These are phyloP conservation scores for Coniferiporia sulphurascens DNA, from an alignment of 1,284 basidiomycete genomes.

Conservation along the genomic window DNA sequence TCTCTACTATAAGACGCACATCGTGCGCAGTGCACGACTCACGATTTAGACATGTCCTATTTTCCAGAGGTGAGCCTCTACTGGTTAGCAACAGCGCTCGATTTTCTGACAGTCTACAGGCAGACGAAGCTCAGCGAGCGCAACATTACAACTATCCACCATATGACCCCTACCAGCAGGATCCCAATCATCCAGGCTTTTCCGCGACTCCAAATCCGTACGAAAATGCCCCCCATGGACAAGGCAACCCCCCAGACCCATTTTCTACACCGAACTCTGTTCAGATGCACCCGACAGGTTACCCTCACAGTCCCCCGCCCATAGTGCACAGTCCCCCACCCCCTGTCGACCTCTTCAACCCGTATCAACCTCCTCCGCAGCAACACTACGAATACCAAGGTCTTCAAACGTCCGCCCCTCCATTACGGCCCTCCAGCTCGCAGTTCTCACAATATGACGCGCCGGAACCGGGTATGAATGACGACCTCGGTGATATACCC, in stretches of 20 bases:
- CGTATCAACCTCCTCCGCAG: slow-evolving; percentile 15
- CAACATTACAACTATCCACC: slow-evolving; percentile 11
- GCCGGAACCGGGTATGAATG: slow-evolving; percentile 34
- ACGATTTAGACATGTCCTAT: slow-evolving; percentile 12
- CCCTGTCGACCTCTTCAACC: slow-evolving; percentile 10
- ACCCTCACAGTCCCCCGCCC: not conserved
- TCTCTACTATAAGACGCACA: not conserved
- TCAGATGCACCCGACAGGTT: slow-evolving; percentile 1
- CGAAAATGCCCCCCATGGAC: slow-evolving; percentile 13
- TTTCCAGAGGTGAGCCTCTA: slow-evolving; percentile 12
- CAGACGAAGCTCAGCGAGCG: slow-evolving; percentile 16
- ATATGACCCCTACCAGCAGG: slow-evolving; percentile 6
- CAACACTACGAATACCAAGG: slow-evolving; percentile 6
- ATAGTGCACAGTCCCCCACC: slow-evolving; percentile 9
- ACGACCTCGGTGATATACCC: slow-evolving; percentile 60
- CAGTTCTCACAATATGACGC: slow-evolving; percentile 31
- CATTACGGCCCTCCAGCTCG: slow-evolving; percentile 13
- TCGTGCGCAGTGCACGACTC: not conserved
- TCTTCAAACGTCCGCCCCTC: not conserved
- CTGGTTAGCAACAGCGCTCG: not conserved
- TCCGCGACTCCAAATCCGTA: slow-evolving; percentile 23
- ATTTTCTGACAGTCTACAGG: slow-evolving; percentile 2
- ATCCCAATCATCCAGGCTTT: slow-evolving; percentile 4
- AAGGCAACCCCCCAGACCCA: slow-evolving; percentile 12
- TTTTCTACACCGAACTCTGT: slow-evolving; percentile 12